Percentiles rank a stretch among this genome's conserved stretches.
These are phyloP conservation scores for Russula emetica DNA, from an alignment of 768 basidiomycete genomes.

Conservation along the genomic window DNA sequence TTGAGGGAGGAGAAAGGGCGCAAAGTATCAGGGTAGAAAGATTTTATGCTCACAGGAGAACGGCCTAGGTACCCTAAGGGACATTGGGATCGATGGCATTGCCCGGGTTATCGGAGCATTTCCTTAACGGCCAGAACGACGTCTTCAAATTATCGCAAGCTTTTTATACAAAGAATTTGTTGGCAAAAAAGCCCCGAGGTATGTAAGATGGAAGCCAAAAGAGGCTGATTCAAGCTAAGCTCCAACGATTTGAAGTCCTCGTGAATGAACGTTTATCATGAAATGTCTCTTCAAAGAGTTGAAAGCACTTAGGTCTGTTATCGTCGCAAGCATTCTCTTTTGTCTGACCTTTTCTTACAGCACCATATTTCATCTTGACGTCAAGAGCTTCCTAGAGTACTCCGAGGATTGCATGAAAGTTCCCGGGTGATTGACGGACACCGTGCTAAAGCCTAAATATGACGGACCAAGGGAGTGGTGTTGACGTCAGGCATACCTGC, in stretches of 20 bases:
- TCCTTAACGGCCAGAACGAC: not conserved
- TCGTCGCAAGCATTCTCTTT: too few species aligned
- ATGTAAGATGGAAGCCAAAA: not conserved
- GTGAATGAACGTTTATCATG: too few species aligned
- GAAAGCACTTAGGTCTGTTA: too few species aligned
- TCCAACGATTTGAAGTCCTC: not conserved
- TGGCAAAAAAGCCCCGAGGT: not conserved
- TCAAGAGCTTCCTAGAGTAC: too few species aligned
- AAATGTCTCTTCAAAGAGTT: too few species aligned
- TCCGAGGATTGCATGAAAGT: not conserved
- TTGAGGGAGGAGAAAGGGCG: not conserved
- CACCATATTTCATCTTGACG: too few species aligned
- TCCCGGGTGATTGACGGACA: not conserved
- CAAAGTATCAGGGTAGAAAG: not conserved
- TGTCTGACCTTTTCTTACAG: too few species aligned
- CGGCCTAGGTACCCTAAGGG: not conserved
- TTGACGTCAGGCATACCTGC: too few species aligned
- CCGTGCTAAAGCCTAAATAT: too few species aligned
- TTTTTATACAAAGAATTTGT: not conserved
- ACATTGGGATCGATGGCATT: not conserved
- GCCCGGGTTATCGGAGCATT: not conserved
- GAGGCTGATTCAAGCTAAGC: too few species aligned
- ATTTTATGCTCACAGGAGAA: not conserved
- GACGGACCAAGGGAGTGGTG: too few species aligned
- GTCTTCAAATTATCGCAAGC: not conserved